Conservation (phyloP, 2,329 filamentous ascomycete genomes). For the Acrodontium crateriforme region DNA sequence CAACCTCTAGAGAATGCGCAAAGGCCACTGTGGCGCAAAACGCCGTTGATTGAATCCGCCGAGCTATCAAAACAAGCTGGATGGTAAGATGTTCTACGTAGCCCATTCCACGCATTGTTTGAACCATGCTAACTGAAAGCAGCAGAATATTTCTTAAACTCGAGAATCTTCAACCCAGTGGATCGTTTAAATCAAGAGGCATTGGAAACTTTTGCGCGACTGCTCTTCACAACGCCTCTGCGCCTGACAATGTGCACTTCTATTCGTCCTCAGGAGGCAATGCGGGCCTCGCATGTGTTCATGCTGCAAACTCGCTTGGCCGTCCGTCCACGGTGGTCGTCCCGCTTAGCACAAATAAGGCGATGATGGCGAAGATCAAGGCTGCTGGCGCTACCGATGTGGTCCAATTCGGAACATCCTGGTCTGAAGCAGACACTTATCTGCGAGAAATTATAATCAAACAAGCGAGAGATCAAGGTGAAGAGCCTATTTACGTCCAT, state of each 20-base stretch:
- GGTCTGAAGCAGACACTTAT: conserved; percentile 55
- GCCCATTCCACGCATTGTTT: conserved; percentile 1
- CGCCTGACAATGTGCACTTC: conserved; percentile 46
- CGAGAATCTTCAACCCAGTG: conserved; percentile 70
- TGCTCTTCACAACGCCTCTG: conserved; percentile 25
- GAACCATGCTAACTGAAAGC: conserved; percentile 26
- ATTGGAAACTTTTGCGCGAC: conserved; percentile 58
- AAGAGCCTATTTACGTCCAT: conserved; percentile 47
- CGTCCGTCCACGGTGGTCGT: conserved; percentile 64
- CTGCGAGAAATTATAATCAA: conserved; percentile 45
- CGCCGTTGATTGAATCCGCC: conserved; percentile 54
- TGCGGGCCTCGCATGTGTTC: conserved; percentile 69
- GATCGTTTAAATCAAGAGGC: conserved; percentile 70
- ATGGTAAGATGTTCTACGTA: conserved; percentile 40
- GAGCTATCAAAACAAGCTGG: conserved; percentile 55
- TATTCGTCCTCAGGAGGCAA: conserved; percentile 73
- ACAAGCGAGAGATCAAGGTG: conserved; percentile 25
- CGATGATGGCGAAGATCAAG: conserved; percentile 59
- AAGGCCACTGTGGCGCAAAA: conserved; percentile 65
- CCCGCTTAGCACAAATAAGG: conserved; percentile 47
- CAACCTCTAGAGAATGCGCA: too few relatives aligned
- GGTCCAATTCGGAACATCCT: conserved; percentile 52
- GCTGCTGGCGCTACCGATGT: conserved; percentile 54
- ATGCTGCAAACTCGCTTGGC: conserved; percentile 50
- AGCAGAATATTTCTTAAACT: conserved; percentile 74